phyloP scores from a whole-genome alignment of 305 asterid genomes.

The Solanum hybrid region DNA sequence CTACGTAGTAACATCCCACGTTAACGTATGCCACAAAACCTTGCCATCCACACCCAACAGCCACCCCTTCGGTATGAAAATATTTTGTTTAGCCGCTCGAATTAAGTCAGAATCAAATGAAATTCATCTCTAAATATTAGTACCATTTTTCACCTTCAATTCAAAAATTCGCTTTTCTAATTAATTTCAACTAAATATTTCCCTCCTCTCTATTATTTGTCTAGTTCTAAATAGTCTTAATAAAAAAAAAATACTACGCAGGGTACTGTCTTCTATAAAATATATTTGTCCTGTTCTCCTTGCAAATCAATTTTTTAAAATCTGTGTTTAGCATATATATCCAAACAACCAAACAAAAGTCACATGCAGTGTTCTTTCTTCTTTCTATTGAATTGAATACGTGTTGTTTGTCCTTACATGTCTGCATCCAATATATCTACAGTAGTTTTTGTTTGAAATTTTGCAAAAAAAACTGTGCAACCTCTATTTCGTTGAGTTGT shows the following conservation, averaged over 20 bases:
- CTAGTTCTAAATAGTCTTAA: background rate
- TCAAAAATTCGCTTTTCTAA: background rate
- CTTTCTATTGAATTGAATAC: background rate
- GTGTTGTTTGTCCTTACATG: background rate
- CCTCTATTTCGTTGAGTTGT: background rate
- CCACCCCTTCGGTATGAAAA: slow-evolving; percentile 26
- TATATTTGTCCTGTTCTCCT: background rate
- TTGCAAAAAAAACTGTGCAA: background rate
- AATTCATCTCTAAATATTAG: background rate
- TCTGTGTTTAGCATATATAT: background rate
- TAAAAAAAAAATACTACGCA: background rate
- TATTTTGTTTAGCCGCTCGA: background rate
- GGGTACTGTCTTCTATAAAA: background rate
- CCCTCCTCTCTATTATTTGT: background rate
- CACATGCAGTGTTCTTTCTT: background rate
- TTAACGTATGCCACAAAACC: slow-evolving; percentile 62
- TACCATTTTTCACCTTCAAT: background rate
- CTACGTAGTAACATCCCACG: slow-evolving; percentile 50
- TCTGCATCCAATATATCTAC: background rate
- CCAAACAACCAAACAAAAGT: background rate
- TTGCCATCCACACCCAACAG: slow-evolving; percentile 81
- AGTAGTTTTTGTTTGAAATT: background rate
- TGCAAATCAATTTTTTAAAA: background rate
- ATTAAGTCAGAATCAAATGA: background rate
- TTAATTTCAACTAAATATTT: background rate